Conservation (phyloP, 352 stramenopile species). For the Globisporangium lucens region DNA sequence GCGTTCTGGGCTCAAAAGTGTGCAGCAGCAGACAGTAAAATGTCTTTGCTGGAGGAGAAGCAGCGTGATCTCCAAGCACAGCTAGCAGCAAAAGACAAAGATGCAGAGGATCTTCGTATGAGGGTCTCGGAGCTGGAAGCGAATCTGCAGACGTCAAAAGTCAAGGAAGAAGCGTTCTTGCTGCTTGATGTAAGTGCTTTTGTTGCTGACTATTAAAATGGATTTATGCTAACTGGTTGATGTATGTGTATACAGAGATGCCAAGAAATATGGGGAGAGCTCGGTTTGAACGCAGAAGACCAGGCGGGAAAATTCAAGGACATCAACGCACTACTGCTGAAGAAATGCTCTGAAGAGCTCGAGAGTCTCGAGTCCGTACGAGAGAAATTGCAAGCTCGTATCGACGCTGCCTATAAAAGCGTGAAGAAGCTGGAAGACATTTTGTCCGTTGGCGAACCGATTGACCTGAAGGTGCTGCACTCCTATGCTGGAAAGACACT, state of each 20-base stretch:
- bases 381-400: conserved; percentile 43
- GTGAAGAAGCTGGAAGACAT: conserved; percentile 49
- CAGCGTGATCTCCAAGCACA: conserved; percentile 22
- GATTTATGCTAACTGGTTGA: background rate
- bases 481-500: conserved; percentile 36
- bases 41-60: conserved; percentile 25
- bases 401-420: conserved; percentile 31
- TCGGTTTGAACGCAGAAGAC: conserved; percentile 50
- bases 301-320: conserved; percentile 56
- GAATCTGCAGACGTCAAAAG: conserved; percentile 38
- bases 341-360: conserved; percentile 59
- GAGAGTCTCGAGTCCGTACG: conserved; percentile 48
- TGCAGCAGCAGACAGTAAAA: conserved; percentile 16
- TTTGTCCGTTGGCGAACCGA: conserved; percentile 29
- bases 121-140: conserved; percentile 34
- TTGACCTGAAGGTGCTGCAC: conserved; percentile 39
- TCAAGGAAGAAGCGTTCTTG: conserved; percentile 58
- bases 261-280: conserved; percentile 65
- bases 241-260: conserved; percentile 37
- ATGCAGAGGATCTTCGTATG: conserved; percentile 19
- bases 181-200: conserved; percentile 47
- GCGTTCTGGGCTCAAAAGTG: conserved; percentile 17
- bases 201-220: background rate
- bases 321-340: conserved; percentile 54
- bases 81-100: conserved; percentile 25